These are phyloP conservation scores for Takashimella tepidaria DNA, from an alignment of 1,284 basidiomycete species.

Conservation along the genomic window DNA sequence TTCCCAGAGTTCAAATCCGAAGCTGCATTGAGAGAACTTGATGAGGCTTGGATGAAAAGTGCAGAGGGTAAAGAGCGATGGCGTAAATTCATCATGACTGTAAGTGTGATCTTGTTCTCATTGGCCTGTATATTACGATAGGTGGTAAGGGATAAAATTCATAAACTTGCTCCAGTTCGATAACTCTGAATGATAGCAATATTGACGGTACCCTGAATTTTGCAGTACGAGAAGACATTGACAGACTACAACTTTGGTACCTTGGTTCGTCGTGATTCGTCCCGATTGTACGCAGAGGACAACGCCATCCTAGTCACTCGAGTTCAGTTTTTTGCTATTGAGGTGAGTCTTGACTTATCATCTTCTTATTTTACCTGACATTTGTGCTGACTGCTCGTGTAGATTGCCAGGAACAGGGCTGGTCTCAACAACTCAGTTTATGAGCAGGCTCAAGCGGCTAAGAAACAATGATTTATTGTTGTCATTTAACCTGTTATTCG, in stretches of 20 bases:
- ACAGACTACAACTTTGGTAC: conserved; percentile 98
- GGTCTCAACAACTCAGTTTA: conserved; percentile 89
- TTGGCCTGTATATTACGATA: too few species aligned
- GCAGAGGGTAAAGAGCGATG: conserved; percentile 83
- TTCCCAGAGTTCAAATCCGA: conserved; percentile 83
- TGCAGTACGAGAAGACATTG: conserved; percentile 69
- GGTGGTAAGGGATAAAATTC: too few species aligned
- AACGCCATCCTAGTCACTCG: conserved; percentile 89
- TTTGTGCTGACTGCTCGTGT: background rate
- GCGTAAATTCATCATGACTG: conserved; percentile 80
- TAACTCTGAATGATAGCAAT: too few species aligned
- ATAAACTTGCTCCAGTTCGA: background rate
- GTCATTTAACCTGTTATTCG: too few species aligned
- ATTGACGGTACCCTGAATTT: background rate
- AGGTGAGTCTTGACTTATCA: conserved; percentile 53
- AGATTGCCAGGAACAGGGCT: conserved; percentile 87
- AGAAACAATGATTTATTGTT: conserved; percentile 42
- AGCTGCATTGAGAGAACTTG: conserved; percentile 62
- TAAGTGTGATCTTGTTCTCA: conserved; percentile 49
- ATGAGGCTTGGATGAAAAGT: conserved; percentile 96
- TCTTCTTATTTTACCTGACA: conserved; percentile 2
- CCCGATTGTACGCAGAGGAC: conserved; percentile 78
- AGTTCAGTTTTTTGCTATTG: conserved; percentile 81
- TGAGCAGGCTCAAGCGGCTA: conserved; percentile 57
- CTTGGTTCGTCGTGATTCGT: conserved; percentile 75